Base-by-base conservation (phyloP, 116 monocot genomes). In the Dioscorea cayenensis region DNA sequence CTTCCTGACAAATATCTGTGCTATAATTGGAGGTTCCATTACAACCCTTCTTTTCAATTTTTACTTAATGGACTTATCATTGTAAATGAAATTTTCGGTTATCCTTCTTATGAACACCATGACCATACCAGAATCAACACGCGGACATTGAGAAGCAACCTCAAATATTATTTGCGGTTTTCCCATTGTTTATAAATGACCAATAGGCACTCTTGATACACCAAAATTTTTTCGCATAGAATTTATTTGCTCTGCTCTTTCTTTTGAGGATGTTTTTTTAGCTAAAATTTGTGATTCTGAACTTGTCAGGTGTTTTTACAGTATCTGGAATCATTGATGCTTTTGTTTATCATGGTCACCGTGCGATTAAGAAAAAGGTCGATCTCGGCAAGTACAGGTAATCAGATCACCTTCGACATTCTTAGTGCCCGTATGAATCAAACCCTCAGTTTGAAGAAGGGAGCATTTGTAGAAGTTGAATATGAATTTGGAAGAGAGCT, bases 301-400 rank as follows among this genome's bases (percentile, higher is more conserved):
- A 62, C 23, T 16, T 66, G 20, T 75, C 92, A 95, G 95, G 95
- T 71, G 59, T 92, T 18, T 95, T 95, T 72, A 95, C 95, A 29
- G 85, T 95, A 65, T 91, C 92, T 51, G 95, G 89, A 51, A 89
- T 95, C 67, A 16, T 95, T 29, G 95, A 95, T 82, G 82, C 95
- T 17, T 87, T 92, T 43, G 77, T 95, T 36, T 95, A 92, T 65
- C 95, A 92, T 66, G 63, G 95, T 35, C 89, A 95, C 66, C 80
- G 79, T 28, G 95, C 89, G 51, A 87, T 95, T 76, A 95, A 87
- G 85, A 95, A 91, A 74, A 92, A 95, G 82, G 87, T 89, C 76
- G 95, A 95, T 71, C 83, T 95, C n/a, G 92, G 95, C 2, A 95
- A 95, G 78, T 89, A 91, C 70, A 89, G 59, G 58, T 95, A 78